Percentiles rank a stretch among this genome's conserved stretches.
These are phyloP conservation scores for Coemansia sp. DNA, from an alignment of 192 early-diverging fungal species.

Conservation along the genomic window DNA sequence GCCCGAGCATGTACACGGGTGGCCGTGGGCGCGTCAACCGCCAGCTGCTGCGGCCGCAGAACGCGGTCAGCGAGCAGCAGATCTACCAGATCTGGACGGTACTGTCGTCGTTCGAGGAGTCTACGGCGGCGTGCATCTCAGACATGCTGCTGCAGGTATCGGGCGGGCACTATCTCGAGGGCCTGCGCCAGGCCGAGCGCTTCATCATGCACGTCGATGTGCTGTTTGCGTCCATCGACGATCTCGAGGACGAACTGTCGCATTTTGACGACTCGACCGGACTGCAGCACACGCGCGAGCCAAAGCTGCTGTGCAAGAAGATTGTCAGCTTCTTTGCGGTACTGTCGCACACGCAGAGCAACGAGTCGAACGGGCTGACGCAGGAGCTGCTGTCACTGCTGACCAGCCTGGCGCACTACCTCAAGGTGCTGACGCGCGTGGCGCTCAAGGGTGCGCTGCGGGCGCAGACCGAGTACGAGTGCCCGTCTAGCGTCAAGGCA, in stretches of 20 bases:
- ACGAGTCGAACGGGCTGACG: slow-evolving; percentile 56
- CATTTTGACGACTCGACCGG: slow-evolving; percentile 61
- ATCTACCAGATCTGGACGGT: slow-evolving; percentile 87
- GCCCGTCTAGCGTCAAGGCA: slow-evolving; percentile 48
- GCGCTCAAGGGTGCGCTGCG: slow-evolving; percentile 84
- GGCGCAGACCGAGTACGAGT: slow-evolving; percentile 52
- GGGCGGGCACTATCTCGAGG: slow-evolving; percentile 74
- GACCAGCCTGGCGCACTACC: slow-evolving; percentile 83
- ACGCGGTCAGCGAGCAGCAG: slow-evolving; percentile 69
- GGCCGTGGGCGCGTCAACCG: slow-evolving; percentile 44
- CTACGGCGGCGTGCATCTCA: slow-evolving; percentile 89
- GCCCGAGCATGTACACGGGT: slow-evolving; percentile 45
- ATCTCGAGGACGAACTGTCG: slow-evolving; percentile 69
- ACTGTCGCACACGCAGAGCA: slow-evolving; percentile 68
- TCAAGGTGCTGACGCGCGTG: slow-evolving; percentile 87
- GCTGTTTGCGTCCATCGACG: slow-evolving; percentile 85
- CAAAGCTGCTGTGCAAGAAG: slow-evolving; percentile 92
- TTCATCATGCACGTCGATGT: slow-evolving; percentile 93
- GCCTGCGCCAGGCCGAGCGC: slow-evolving; percentile 73
- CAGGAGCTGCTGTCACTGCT: slow-evolving; percentile 87
- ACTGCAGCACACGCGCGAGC: slow-evolving; percentile 78
- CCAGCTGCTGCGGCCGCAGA: slow-evolving; percentile 44
- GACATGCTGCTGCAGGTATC: slow-evolving; percentile 92
- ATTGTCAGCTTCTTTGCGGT: slow-evolving; percentile 93
- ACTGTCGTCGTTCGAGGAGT: slow-evolving; percentile 93